Evolutionary conservation across 2,329 filamentous ascomycete genomes (phyloP), one percentile per base, ranked within the genome.

Genomic region (Pseudocercospora eumusae): DNA sequence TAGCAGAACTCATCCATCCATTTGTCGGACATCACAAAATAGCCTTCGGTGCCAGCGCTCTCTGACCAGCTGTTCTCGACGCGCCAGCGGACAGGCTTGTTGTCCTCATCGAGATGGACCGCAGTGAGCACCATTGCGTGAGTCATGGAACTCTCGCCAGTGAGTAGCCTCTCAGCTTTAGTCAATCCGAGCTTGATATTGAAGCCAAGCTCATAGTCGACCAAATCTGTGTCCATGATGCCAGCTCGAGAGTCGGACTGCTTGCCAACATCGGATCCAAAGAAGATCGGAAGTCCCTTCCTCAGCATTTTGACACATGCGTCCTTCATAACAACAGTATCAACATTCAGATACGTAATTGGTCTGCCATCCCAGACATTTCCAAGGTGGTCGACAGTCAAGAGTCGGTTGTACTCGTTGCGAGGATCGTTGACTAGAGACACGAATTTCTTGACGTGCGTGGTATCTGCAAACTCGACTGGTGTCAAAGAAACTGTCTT

Each of bases 51-150:
- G 0, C 92, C 92, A 0, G 83, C 83, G 0, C 72, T 78, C 44
- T 85, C 82, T 11, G 89, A 90, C 92, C 92, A 96, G 60, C 86
- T 89, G 74, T 96, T 96, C 82, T 96, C 89, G 6, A 96, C 91
- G 58, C 91, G 81, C 92, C 92, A 96, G 49, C 92, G 80, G 1
- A 92, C 84, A 1, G 86, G 82, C 75, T 86, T 84, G 1, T 85
- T 87, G 62, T 85, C 77, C 27, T 83, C 80, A 63, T 90, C 88
- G 2, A 96, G 75, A 72, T 96, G 92, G 50, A 96, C 92, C 0
- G 86, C 92, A 2, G 91, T 96, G 64, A 96, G 77, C 0, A 96
- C 91, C 92, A 96, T 96, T 4, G 92, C 92, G 71, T 96, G 92
- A 0, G 92, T 96, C 92, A 96, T 96, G 56, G 85, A 83, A 58